phyloP scores from a whole-genome alignment of 2,329 filamentous ascomycete species.

The Venturia nashicola region DNA sequence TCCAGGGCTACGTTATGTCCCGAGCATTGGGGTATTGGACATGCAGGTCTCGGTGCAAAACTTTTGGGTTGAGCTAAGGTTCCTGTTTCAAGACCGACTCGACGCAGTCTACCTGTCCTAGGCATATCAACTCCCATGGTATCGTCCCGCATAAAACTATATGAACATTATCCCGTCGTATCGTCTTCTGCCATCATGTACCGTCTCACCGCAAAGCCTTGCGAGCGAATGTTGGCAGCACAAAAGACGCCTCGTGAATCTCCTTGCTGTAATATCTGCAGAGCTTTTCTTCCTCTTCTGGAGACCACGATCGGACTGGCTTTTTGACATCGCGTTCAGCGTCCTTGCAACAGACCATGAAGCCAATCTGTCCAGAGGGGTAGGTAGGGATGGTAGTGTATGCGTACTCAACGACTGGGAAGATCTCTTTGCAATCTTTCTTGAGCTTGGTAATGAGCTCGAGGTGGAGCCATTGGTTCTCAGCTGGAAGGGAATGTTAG shows the following conservation, averaged over 20 bases:
- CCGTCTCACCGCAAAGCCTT: conserved; percentile 40
- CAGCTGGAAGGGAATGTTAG: conserved; percentile 44
- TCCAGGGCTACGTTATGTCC: no score
- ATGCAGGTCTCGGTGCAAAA: neutral
- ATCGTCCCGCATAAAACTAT: conserved; percentile 1
- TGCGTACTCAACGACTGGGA: conserved; percentile 94
- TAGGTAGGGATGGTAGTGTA: conserved; percentile 99
- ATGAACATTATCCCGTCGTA: neutral
- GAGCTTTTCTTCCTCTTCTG: conserved; percentile 82
- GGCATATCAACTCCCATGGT: neutral
- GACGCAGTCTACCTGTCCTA: neutral
- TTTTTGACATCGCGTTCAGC: conserved; percentile 68
- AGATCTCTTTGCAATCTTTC: conserved; percentile 93
- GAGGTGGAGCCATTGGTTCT: conserved; percentile 99
- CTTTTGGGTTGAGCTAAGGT: neutral
- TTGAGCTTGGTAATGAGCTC: conserved; percentile 87
- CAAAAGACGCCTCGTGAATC: conserved; percentile 88
- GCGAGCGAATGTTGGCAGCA: conserved; percentile 87
- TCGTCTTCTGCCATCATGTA: neutral
- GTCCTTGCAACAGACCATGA: conserved; percentile 99
- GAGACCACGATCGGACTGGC: conserved; percentile 68
- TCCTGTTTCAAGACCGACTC: neutral
- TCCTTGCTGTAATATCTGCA: conserved; percentile 97
- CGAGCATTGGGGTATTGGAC: no score
- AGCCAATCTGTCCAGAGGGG: conserved; percentile 96